phyloP scores from a whole-genome alignment of 305 asterid genomes.

The Fraxinus nigra region DNA sequence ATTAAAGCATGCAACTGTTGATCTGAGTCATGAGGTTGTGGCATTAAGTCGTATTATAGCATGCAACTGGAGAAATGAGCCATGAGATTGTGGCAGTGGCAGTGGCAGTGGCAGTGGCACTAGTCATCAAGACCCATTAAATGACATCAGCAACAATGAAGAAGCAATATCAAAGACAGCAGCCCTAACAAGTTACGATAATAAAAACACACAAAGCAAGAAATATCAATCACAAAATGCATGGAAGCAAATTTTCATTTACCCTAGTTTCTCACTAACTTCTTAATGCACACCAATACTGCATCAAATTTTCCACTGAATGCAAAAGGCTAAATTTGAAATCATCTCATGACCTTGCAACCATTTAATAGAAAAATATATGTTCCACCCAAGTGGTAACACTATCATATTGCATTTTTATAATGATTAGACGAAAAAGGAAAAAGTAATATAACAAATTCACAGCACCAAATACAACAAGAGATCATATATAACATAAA shows the following conservation, averaged over 20 bases:
- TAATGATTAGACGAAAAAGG: neutral
- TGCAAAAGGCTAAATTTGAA: neutral
- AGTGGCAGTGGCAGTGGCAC: neutral
- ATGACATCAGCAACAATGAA: neutral
- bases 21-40: neutral
- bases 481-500: conserved; percentile 7
- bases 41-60: neutral
- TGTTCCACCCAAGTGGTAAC: neutral
- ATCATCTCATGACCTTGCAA: neutral
- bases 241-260: neutral
- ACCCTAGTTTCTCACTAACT: neutral
- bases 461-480: neutral
- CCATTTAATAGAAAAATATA: neutral
- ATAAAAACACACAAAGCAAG: neutral
- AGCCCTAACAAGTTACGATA: neutral
- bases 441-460: neutral
- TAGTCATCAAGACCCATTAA: neutral
- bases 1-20: neutral
- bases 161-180: neutral
- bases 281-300: neutral
- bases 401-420: neutral
- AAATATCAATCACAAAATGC: neutral
- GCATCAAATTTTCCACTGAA: neutral
- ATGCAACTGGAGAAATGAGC: neutral
- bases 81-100: neutral